These are phyloP conservation scores for Debaryomycetaceae sp. DNA, from an alignment of 1,139 yeast genomes.

Conservation along the genomic window DNA sequence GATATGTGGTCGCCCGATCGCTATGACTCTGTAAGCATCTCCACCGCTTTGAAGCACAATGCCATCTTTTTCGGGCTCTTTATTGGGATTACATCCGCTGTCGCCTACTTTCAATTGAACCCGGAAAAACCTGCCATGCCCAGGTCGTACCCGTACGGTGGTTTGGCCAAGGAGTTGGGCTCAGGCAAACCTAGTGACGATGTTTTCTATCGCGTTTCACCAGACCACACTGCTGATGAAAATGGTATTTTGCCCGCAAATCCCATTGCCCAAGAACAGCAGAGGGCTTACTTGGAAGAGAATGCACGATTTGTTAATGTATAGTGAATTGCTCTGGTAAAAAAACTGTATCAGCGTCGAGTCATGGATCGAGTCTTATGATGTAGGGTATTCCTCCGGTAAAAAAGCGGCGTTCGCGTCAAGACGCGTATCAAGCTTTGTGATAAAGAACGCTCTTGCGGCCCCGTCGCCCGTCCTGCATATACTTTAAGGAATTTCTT, in stretches of 20 bases:
- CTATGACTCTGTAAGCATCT: conserved; percentile 49
- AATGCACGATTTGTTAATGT: conserved; percentile 27
- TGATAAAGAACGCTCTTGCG: too few relatives aligned
- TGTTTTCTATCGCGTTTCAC: conserved; percentile 30
- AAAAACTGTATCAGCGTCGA: too few relatives aligned
- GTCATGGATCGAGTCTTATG: too few relatives aligned
- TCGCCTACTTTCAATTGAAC: conserved; percentile 48
- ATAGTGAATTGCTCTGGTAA: too few relatives aligned
- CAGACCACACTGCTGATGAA: conserved; percentile 29
- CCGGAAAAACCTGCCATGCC: conserved; percentile 75
- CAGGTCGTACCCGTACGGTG: conserved; percentile 65
- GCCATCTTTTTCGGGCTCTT: conserved; percentile 46
- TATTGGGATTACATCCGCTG: conserved; percentile 41
- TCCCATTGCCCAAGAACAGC: conserved; percentile 16
- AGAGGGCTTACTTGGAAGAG: conserved; percentile 22
- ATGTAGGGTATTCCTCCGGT: too few relatives aligned
- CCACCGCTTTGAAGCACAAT: conserved; percentile 46
- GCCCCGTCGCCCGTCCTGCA: too few relatives aligned
- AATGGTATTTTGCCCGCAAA: conserved; percentile 30
- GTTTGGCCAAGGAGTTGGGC: conserved; percentile 65
- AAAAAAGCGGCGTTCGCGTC: too few relatives aligned
- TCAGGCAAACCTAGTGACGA: conserved; percentile 43
- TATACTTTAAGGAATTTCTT: too few relatives aligned
- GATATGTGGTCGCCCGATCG: conserved; percentile 88
- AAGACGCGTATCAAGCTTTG: too few relatives aligned